phyloP scores from a whole-genome alignment of 192 early-diverging fungal genomes.

The Backusella tuberculispora region DNA sequence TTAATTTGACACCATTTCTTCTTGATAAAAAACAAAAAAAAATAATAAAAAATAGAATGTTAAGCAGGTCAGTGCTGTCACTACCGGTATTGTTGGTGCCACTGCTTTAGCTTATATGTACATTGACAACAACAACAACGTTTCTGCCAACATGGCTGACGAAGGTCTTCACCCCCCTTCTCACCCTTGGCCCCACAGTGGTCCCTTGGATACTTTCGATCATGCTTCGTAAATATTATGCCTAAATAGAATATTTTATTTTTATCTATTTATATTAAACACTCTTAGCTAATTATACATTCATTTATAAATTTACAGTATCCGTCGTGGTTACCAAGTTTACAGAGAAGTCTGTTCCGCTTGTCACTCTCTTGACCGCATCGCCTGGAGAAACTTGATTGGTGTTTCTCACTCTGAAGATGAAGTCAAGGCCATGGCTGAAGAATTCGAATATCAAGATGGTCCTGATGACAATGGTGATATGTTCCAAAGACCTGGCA shows the following conservation, averaged over 20 bases:
- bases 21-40: no score
- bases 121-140: constrained; percentile 36
- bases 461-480: constrained; percentile 92
- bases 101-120: constrained; percentile 55
- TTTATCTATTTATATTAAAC: neutral
- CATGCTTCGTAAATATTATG: constrained; percentile 72
- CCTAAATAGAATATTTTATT: neutral
- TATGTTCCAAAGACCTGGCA: constrained; percentile 93
- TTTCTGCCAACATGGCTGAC: constrained; percentile 83
- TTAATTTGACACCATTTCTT: neutral
- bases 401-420: constrained; percentile 91
- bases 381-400: constrained; percentile 94
- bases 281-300: neutral
- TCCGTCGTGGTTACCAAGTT: constrained; percentile 98
- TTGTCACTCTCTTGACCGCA: constrained; percentile 94
- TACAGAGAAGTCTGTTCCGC: constrained; percentile 98
- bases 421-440: constrained; percentile 91
- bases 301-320: constrained; percentile 52
- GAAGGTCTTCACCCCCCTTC: constrained; percentile 91
- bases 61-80: constrained; percentile 41
- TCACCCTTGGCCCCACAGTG: constrained; percentile 89
- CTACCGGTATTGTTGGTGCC: constrained; percentile 64
- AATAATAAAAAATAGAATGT: constrained; percentile 34
- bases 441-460: constrained; percentile 89
- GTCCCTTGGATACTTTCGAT: constrained; percentile 86